Evolutionary conservation across 1,284 basidiomycete species (phyloP), one percentile per base, ranked within the genome.

Genomic region (Marasmius fiardii): DNA sequence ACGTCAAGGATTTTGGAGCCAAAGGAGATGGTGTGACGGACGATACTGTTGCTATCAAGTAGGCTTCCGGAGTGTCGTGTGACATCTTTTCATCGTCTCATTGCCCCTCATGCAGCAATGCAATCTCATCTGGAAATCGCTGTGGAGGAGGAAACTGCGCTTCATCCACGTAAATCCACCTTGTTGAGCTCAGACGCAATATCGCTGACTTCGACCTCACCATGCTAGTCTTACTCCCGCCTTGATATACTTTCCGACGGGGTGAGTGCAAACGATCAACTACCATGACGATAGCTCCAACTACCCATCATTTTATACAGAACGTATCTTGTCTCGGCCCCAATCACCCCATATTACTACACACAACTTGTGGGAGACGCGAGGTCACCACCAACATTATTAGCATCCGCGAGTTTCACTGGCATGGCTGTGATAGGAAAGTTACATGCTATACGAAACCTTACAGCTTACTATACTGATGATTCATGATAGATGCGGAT

Each of bases 1-100:
- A 83, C 56, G 82, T 84, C 55, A 81, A 77, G 66, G 77, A 82
- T 59, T 83, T 74, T 58, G 82, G 81, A 11, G 81, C 81, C n/a
- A 70, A 67, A 54, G 80, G 80, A 35, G 79, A 83, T 63, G 81
- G 81, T 54, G 64, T 73, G 16, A 74, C 76, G 5, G 82, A 84
- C 58, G 81, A 82, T 61, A 81, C 81, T 14, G 74, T 68, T 39
- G 82, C 81, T 31, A 18, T 51, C 34, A 57, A 55, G 51, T 33
- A 20, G 51, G 31, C 24, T 53, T 56, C 37, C 52, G 23, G 52
- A n/a, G 1, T 23, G 28, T 24, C 52, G n/a, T n/a, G 44, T 14
- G n/a, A 12, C 18, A 33, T 33, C 7, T 8, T 26, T 18, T 14
- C 12, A 10, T n/a, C n/a, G n/a, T n/a, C n/a, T n/a, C 28, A 18